A percentile compares a stretch with the other conserved stretches of the same genome.
Evolutionary conservation across 768 basidiomycete species (phyloP).

Genomic region (Sistotremastrum suecicum): DNA sequence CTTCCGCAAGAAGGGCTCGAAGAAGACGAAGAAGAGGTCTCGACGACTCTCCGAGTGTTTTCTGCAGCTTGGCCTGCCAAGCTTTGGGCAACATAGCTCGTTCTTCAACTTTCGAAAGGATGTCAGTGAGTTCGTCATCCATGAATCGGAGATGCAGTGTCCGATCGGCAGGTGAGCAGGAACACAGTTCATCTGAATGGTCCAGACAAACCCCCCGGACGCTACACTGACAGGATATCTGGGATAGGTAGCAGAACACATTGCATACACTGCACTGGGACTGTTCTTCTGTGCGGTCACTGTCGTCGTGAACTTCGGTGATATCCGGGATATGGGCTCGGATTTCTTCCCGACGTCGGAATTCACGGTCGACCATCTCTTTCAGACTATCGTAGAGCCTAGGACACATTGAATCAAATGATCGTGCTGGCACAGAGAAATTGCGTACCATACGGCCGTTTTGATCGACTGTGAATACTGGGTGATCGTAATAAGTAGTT

Average conservation of each 20-base stretch:
- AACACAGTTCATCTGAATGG: slow-evolving; percentile 69
- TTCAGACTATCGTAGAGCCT: slow-evolving; percentile 77
- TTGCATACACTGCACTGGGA: slow-evolving; percentile 94
- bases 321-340: slow-evolving; percentile 37
- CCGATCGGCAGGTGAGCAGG: slow-evolving; percentile 38
- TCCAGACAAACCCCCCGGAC: slow-evolving; percentile 73
- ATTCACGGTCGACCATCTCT: slow-evolving; percentile 84
- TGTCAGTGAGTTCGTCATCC: slow-evolving; percentile 62
- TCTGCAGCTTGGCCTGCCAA: slow-evolving; percentile 66
- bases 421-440: slow-evolving; percentile 8
- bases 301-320: slow-evolving; percentile 55
- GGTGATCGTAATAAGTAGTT: slow-evolving; percentile 94
- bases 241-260: slow-evolving; percentile 88
- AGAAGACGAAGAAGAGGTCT: slow-evolving; percentile 66
- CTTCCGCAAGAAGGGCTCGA: slow-evolving; percentile 74
- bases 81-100: slow-evolving; percentile 56
- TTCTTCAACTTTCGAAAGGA: slow-evolving; percentile 47
- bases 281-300: slow-evolving; percentile 83
- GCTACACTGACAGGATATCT: slow-evolving; percentile 73
- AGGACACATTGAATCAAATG: slow-evolving; percentile 1
- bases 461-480: slow-evolving; percentile 85
- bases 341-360: slow-evolving; percentile 47
- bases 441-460: slow-evolving; percentile 77
- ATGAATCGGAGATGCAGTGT: slow-evolving; percentile 69
- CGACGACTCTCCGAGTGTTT: slow-evolving; percentile 49